Evolutionary conservation across 768 basidiomycete species (phyloP), one percentile per base, ranked within the genome.

Genomic region (Neoboletus magnificus): DNA sequence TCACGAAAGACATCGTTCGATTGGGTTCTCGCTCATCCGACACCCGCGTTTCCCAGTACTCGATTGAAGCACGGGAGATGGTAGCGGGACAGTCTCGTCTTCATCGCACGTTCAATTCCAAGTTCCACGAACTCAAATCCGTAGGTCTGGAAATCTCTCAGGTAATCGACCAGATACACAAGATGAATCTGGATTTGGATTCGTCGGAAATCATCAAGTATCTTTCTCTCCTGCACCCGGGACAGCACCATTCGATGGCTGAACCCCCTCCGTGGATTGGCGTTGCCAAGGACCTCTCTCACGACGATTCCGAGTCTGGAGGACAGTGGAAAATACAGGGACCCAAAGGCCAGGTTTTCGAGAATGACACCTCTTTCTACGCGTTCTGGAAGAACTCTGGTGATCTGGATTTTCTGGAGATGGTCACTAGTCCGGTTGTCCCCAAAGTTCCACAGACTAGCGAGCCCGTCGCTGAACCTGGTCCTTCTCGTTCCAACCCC

Each of bases 1-100:
- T 91, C 58, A 89, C 88, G 0, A 67, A 71, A 0, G 79, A 82
- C 36, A 73, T 91, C 22, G 79, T 90, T 3, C 83, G 90, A 0
- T 75, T 90, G 8, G 90, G 90, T 0, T 78, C 84, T n/a, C 79
- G 83, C 16, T 78, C 85, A 0, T 67, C 77, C 0, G 83, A 87
- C 36, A 83, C 85, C 49, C 75, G 79, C 18, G 81, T 89, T n/a
- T 71, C 78, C 1, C 48, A 84, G 48, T 89, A 77, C 66, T 82
- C 80, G 4, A 76, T 91, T 16, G 81, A 86, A 56, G 79, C 74
- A 1, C 65, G 86, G 16, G 87, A 89, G 61, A 65, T 59, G 62
- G 68, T 71, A 33, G 74, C 74, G 0, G 73, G 75, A 3, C 65
- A 71, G 33, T 78, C 79, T 0, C 73, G 75, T 0, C 72, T 85